phyloP scores from a whole-genome alignment of 148 eudicot genomes.

The Cornus controversa region DNA sequence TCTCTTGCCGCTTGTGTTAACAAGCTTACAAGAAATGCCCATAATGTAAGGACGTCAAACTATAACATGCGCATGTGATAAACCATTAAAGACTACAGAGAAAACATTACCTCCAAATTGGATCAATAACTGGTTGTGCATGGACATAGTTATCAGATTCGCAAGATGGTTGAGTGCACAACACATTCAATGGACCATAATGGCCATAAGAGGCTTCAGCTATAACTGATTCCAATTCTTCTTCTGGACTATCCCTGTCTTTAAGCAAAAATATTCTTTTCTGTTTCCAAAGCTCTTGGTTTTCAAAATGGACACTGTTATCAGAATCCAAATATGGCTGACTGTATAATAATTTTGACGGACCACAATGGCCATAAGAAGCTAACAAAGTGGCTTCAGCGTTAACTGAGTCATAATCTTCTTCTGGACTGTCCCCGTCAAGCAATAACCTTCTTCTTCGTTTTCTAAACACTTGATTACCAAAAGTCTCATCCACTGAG shows the following conservation, averaged over 20 bases:
- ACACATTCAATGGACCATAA: background rate
- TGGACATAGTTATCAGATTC: constrained; percentile 5
- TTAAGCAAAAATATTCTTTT: constrained; percentile 14
- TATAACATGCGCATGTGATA: no score
- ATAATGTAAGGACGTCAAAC: no score
- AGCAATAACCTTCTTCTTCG: constrained; percentile 19
- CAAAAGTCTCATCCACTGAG: constrained; percentile 1
- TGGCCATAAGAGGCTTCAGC: background rate
- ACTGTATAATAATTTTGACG: background rate
- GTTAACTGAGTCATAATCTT: constrained; percentile 14
- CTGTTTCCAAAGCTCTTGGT: constrained; percentile 14
- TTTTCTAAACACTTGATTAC: constrained; percentile 15
- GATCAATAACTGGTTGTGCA: constrained; percentile 25
- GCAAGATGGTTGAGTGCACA: constrained; percentile 9
- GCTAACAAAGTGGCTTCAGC: background rate
- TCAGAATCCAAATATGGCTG: constrained; percentile 9
- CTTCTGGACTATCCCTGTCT: constrained; percentile 23
- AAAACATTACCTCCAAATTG: constrained; percentile 28
- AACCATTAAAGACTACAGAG: background rate
- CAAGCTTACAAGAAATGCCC: no score
- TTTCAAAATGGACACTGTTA: background rate
- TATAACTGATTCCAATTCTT: constrained; percentile 15
- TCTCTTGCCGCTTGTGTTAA: no score
- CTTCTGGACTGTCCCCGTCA: constrained; percentile 21
- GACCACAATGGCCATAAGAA: constrained; percentile 1